phyloP scores from a whole-genome alignment of 176 grass and related monocot species.

The Aegilops longissima region DNA sequence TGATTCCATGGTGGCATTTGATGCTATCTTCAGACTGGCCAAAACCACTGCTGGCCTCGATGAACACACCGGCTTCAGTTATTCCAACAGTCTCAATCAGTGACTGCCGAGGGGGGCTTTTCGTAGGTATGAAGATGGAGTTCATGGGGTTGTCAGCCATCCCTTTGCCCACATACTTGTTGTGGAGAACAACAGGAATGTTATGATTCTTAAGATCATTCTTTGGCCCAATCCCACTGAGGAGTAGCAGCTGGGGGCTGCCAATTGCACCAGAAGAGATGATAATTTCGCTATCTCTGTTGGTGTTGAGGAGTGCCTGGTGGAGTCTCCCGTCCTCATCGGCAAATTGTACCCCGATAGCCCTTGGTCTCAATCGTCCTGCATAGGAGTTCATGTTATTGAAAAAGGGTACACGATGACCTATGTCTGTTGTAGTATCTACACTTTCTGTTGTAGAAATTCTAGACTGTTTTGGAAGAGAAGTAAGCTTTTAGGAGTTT shows the following conservation, averaged over 20 bases:
- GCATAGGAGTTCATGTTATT: constrained; percentile 30
- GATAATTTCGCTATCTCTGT: constrained; percentile 56
- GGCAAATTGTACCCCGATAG: constrained; percentile 61
- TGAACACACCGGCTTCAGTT: constrained; percentile 61
- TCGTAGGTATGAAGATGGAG: constrained; percentile 86
- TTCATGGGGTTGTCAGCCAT: constrained; percentile 94
- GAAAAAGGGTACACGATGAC: constrained; percentile 12
- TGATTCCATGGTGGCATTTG: constrained; percentile 83
- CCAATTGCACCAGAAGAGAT: constrained; percentile 68
- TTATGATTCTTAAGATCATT: constrained; percentile 61
- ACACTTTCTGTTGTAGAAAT: constrained; percentile 14
- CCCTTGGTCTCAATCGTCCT: constrained; percentile 48
- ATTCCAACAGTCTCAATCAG: constrained; percentile 91
- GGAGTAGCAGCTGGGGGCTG: constrained; percentile 67
- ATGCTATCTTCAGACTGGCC: constrained; percentile 80
- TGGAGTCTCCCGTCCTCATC: constrained; percentile 66
- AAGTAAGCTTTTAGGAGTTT: not conserved
- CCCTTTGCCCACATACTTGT: constrained; percentile 69
- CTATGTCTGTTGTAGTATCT: not conserved
- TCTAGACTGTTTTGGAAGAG: constrained; percentile 9
- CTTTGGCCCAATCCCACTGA: constrained; percentile 82
- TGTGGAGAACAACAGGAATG: constrained; percentile 63
- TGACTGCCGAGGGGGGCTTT: constrained; percentile 65
- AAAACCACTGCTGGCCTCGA: constrained; percentile 92
- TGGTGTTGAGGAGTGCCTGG: constrained; percentile 43